Conservation (phyloP, 208 protist genomes). For the Herpetomonas samuelpessoai region DNA sequence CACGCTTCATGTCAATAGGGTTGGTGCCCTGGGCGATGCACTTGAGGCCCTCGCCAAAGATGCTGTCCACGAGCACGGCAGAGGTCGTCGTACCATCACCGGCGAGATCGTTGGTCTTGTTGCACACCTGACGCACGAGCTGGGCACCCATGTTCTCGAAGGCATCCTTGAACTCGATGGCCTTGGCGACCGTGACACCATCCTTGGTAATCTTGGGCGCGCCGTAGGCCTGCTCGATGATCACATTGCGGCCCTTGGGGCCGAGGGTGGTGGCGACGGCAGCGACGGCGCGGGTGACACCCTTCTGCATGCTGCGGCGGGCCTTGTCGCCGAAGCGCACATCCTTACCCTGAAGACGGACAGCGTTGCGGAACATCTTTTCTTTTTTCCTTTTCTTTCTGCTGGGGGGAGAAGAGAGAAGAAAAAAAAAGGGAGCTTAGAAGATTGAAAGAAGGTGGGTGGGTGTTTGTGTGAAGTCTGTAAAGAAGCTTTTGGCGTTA, state of each 20-base stretch:
- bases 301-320: slow-evolving; percentile 92
- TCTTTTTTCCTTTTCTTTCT: too few relatives aligned
- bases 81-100: slow-evolving; percentile 99
- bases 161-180: slow-evolving; percentile 97
- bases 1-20: slow-evolving; percentile 98
- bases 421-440: too few relatives aligned
- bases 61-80: slow-evolving; percentile 97
- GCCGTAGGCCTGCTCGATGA: slow-evolving; percentile 98
- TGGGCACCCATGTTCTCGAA: slow-evolving; percentile 99
- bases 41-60: slow-evolving; percentile 98
- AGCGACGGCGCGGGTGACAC: slow-evolving; percentile 95
- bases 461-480: too few relatives aligned
- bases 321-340: slow-evolving; percentile 94
- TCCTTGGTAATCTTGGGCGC: slow-evolving; percentile 99
- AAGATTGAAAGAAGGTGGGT: too few relatives aligned
- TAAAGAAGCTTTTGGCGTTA: too few relatives aligned
- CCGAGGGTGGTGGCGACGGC: slow-evolving; percentile 98
- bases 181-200: slow-evolving; percentile 99
- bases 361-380: slow-evolving; percentile 48
- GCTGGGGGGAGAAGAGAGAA: too few relatives aligned
- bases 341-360: slow-evolving; percentile 88
- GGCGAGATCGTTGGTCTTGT: slow-evolving; percentile 97
- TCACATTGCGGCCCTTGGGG: slow-evolving; percentile 99
- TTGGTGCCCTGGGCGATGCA: slow-evolving; percentile 98
- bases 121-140: slow-evolving; percentile 96